Conservation (phyloP, 148 eudicot species). For the Rhododendron vialii region DNA sequence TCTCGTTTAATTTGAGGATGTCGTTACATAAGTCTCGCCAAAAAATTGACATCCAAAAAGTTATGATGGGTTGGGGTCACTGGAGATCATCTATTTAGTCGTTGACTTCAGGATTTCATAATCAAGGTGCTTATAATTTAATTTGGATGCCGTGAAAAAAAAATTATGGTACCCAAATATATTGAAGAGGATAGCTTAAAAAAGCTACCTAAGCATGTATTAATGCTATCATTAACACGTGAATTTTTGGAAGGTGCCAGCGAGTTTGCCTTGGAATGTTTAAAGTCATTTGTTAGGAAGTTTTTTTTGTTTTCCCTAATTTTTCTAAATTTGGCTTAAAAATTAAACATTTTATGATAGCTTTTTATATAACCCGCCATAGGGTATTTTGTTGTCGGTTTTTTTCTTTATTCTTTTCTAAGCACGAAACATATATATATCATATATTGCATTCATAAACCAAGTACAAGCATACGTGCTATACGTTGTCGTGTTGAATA, state of each 20-base stretch:
- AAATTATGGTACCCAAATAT: background rate
- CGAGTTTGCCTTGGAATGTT: background rate
- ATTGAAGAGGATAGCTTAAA: background rate
- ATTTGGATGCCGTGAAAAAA: background rate
- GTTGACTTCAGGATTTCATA: background rate
- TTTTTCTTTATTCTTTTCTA: too few relatives aligned
- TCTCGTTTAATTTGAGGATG: too few relatives aligned
- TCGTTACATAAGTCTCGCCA: too few relatives aligned
- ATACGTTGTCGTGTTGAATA: too few relatives aligned
- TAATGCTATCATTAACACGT: background rate
- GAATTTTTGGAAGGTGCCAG: background rate
- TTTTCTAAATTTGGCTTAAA: background rate
- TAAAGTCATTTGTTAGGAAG: background rate
- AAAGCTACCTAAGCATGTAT: background rate
- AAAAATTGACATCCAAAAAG: background rate
- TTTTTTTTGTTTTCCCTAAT: background rate
- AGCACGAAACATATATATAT: too few relatives aligned
- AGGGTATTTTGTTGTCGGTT: background rate
- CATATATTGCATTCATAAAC: too few relatives aligned
- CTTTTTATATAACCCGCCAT: background rate
- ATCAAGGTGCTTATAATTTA: background rate
- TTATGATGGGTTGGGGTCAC: background rate
- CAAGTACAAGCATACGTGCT: too few relatives aligned
- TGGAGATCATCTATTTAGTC: background rate
- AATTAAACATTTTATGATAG: background rate